phyloP scores from a whole-genome alignment of 257 asterid species.

The Linaria vulgaris region DNA sequence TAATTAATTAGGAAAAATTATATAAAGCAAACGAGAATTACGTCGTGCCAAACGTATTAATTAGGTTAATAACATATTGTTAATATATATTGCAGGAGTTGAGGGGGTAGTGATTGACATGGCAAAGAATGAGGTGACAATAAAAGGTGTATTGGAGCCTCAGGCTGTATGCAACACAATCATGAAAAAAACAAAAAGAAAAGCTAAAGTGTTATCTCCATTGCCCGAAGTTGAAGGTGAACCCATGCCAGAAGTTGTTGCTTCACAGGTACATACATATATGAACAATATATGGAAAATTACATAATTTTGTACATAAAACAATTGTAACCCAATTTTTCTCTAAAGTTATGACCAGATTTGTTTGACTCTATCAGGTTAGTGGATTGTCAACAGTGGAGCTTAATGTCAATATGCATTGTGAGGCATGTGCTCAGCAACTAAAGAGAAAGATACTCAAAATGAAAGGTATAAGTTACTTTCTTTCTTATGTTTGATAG shows the following conservation, averaged over 20 bases:
- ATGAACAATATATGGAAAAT: too few species aligned
- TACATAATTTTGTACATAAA: too few species aligned
- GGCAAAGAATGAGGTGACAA: slow-evolving; percentile 67
- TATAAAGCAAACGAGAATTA: too few species aligned
- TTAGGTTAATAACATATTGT: neutral
- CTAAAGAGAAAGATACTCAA: slow-evolving; percentile 81
- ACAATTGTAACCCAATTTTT: too few species aligned
- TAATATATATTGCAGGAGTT: slow-evolving; percentile 45
- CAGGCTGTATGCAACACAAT: slow-evolving; percentile 64
- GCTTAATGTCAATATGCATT: slow-evolving; percentile 81
- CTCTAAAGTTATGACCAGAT: too few species aligned
- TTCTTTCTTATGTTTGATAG: too few species aligned
- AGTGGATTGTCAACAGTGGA: slow-evolving; percentile 61
- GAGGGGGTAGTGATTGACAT: slow-evolving; percentile 64
- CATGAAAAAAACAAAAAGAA: slow-evolving; percentile 63
- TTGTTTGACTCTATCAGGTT: slow-evolving; percentile 41
- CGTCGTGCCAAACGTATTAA: too few species aligned
- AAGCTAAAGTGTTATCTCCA: slow-evolving; percentile 67
- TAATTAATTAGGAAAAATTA: too few species aligned
- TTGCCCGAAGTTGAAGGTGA: slow-evolving; percentile 64
- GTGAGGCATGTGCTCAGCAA: slow-evolving; percentile 84
- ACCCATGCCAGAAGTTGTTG: slow-evolving; percentile 71
- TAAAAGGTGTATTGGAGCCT: slow-evolving; percentile 78
- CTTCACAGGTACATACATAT: slow-evolving; percentile 59
- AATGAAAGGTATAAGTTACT: slow-evolving; percentile 63